A percentile compares a stretch with the other conserved stretches of the same genome.
Evolutionary conservation across 331 rosid genomes (phyloP).

Genomic region (Cydonia oblonga): DNA sequence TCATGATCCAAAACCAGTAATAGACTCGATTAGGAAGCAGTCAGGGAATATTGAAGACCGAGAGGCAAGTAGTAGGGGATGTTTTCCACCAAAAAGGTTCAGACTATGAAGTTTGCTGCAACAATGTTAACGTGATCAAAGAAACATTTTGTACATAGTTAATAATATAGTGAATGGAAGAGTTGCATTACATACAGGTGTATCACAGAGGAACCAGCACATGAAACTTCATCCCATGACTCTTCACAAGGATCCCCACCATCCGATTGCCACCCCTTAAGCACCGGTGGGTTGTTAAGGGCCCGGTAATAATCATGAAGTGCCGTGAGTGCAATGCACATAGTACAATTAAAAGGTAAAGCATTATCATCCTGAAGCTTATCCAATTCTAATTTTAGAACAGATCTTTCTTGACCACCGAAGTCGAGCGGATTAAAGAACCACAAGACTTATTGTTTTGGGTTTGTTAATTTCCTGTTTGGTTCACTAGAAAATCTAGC

Average conservation of each 20-base stretch:
- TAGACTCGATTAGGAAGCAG: background rate
- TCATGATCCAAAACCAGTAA: background rate
- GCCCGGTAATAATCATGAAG: constrained; percentile 50
- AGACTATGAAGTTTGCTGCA: constrained; percentile 62
- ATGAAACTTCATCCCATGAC: constrained; percentile 75
- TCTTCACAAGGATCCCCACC: constrained; percentile 75
- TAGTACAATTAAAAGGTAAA: background rate
- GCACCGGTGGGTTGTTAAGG: constrained; percentile 42
- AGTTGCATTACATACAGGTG: constrained; percentile 48
- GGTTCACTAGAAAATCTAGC: background rate
- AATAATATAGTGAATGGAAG: background rate
- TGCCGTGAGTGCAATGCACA: constrained; percentile 38
- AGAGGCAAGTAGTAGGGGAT: constrained; percentile 50
- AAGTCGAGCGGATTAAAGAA: too few species aligned
- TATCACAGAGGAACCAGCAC: constrained; percentile 62
- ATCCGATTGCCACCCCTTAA: constrained; percentile 52
- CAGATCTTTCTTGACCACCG: too few species aligned
- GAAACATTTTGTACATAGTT: background rate
- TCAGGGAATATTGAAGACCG: constrained; percentile 23
- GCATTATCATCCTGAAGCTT: too few species aligned
- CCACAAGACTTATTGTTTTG: too few species aligned
- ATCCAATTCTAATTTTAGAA: too few species aligned
- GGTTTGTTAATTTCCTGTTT: background rate
- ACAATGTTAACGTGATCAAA: background rate
- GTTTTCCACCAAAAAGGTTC: constrained; percentile 40